Percentiles rank a stretch among this genome's conserved stretches.
Evolutionary conservation across 768 basidiomycete genomes (phyloP).

Genomic region (Russula compacta): DNA sequence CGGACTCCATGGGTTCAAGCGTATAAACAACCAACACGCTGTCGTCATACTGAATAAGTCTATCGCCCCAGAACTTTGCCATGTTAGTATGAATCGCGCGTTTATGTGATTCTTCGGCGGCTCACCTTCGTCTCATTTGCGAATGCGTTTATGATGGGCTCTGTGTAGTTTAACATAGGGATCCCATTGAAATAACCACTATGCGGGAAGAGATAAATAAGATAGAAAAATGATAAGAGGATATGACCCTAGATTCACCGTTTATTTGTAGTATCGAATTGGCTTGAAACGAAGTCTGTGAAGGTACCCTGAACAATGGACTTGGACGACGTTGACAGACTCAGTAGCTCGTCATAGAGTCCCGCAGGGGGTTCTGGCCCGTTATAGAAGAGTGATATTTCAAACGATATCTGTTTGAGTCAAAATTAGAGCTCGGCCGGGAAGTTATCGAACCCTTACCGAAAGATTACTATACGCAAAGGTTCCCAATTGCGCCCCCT

Average conservation of each 20-base stretch:
- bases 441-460: conserved; percentile 28
- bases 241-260: not conserved
- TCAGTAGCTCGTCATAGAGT: conserved; percentile 40
- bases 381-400: no score
- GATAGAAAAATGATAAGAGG: no score
- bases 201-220: conserved; percentile 12
- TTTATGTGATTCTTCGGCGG: no score
- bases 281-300: conserved; percentile 28
- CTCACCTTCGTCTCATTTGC: conserved; percentile 3
- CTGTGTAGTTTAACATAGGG: not conserved
- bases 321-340: conserved; percentile 28
- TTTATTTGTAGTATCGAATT: conserved; percentile 23
- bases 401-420: no score
- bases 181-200: not conserved
- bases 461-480: not conserved
- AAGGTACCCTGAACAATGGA: conserved; percentile 32
- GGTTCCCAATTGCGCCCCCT: not conserved
- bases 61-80: conserved; percentile 39
- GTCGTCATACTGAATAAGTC: conserved; percentile 26
- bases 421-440: not conserved
- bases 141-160: not conserved
- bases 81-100: not conserved
- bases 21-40: conserved; percentile 36
- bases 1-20: conserved; percentile 6
- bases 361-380: conserved; percentile 20